Percentiles rank a stretch among this genome's conserved stretches.
phyloP scores from a whole-genome alignment of 208 protist species.

The Trypanosoma mega region DNA sequence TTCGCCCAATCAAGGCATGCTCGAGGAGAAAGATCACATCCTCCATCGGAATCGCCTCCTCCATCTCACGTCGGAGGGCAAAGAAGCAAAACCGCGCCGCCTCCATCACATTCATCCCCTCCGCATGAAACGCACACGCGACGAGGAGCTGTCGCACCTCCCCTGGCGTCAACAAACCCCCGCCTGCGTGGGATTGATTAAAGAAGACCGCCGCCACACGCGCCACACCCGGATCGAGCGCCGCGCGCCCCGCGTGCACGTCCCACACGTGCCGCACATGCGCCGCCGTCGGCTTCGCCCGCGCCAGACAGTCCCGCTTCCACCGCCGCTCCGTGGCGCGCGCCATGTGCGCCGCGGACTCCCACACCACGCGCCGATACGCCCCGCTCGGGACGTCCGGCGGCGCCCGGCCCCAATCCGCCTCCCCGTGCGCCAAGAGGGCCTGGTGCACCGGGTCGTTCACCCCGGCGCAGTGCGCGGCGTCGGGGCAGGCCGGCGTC shows the following conservation, averaged over 20 bases:
- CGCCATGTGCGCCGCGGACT: constrained; percentile 59
- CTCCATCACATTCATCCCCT: constrained; percentile 44
- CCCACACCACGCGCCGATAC: constrained; percentile 79
- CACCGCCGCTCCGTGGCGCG: constrained; percentile 56
- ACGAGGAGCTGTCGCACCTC: constrained; percentile 75
- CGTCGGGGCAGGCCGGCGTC: constrained; percentile 40
- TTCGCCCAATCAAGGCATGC: constrained; percentile 66
- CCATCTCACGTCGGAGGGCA: constrained; percentile 74
- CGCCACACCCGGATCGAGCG: constrained; percentile 34
- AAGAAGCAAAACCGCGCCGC: constrained; percentile 85
- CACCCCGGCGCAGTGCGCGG: constrained; percentile 48
- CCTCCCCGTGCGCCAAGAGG: constrained; percentile 60
- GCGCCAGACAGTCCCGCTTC: constrained; percentile 52
- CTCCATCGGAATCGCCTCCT: constrained; percentile 62
- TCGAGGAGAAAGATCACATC: constrained; percentile 78
- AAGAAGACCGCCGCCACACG: constrained; percentile 50
- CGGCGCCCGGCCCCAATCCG: constrained; percentile 40
- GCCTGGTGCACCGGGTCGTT: constrained; percentile 85
- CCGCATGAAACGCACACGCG: constrained; percentile 62
- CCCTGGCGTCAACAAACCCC: constrained; percentile 40
- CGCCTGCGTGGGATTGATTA: constrained; percentile 29
- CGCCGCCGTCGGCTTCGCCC: constrained; percentile 59
- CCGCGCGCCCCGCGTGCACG: constrained; percentile 61
- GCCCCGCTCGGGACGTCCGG: constrained; percentile 58
- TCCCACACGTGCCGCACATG: constrained; percentile 87